A percentile compares a stretch with the other conserved stretches of the same genome.
Conservation (phyloP, 495 filamentous ascomycete species). For the Hyaloscypha bicolor region DNA sequence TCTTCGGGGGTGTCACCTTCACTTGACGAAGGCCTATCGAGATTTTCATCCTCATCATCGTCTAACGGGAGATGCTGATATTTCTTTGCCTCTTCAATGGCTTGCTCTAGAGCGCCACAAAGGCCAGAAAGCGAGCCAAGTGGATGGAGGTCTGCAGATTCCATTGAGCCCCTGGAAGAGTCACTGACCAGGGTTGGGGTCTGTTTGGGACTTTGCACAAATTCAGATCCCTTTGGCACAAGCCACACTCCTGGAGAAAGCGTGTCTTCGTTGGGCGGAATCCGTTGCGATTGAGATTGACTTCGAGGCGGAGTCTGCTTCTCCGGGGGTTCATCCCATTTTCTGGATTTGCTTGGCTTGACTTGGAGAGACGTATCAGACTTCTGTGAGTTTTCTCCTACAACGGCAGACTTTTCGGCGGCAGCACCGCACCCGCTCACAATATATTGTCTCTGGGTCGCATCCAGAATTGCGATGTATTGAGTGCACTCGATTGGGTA, state of each 20-base stretch:
- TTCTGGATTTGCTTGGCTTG: slow-evolving; percentile 18
- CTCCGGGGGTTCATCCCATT: slow-evolving; percentile 23
- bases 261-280: not conserved
- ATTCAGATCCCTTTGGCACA: not conserved
- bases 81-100: slow-evolving; percentile 56
- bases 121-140: slow-evolving; percentile 24
- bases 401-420: slow-evolving; percentile 4
- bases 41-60: slow-evolving; percentile 34
- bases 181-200: not conserved
- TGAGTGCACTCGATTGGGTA: slow-evolving; percentile 81
- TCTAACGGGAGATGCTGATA: slow-evolving; percentile 39
- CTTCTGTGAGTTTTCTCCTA: slow-evolving; percentile 2
- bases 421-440: slow-evolving; percentile 7
- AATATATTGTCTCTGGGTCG: slow-evolving; percentile 58
- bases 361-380: slow-evolving; percentile 17
- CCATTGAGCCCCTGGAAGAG: not conserved
- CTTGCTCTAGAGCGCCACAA: slow-evolving; percentile 54
- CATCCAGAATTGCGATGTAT: slow-evolving; percentile 58
- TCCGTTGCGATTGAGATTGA: not conserved
- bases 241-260: slow-evolving; percentile 8
- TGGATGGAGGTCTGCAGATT: not conserved
- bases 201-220: slow-evolving; percentile 7
- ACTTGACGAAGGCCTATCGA: slow-evolving; percentile 18
- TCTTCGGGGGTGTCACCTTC: slow-evolving; percentile 6
- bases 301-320: slow-evolving; percentile 26